Evolutionary conservation across 495 filamentous ascomycete genomes (phyloP).

Genomic region (Tuber brumale): DNA sequence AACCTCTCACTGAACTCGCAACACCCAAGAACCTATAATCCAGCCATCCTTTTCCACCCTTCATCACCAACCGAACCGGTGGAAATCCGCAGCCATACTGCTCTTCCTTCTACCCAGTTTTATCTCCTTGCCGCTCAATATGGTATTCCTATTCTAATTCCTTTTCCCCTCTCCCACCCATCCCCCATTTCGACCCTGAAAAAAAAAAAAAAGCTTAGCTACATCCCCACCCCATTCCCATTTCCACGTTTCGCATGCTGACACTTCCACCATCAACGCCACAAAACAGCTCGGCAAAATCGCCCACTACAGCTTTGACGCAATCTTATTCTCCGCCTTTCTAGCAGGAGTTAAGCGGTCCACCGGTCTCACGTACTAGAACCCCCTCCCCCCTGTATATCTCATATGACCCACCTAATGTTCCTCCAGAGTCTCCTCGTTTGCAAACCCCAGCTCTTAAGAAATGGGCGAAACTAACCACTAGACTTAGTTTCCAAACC

Average conservation of each 20-base stretch:
- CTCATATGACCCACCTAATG: slow-evolving; percentile 10
- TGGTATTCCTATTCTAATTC: slow-evolving; percentile 20
- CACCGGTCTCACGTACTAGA: slow-evolving; percentile 90
- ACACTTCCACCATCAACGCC: slow-evolving; percentile 48
- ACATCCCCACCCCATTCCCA: neutral
- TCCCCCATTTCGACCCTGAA: neutral
- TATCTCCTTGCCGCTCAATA: slow-evolving; percentile 30
- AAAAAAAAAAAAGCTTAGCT: neutral
- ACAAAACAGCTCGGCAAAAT: slow-evolving; percentile 79
- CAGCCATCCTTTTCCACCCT: neutral
- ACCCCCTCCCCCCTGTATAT: slow-evolving; percentile 22
- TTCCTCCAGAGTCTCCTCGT: neutral
- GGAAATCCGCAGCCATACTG: neutral
- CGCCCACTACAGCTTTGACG: slow-evolving; percentile 93
- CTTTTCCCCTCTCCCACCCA: slow-evolving; percentile 7
- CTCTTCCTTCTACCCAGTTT: slow-evolving; percentile 6
- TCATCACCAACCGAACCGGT: neutral
- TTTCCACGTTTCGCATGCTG: slow-evolving; percentile 3
- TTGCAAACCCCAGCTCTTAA: neutral
- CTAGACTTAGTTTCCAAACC: slow-evolving; percentile 63
- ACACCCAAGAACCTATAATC: neutral
- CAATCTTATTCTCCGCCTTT: slow-evolving; percentile 87
- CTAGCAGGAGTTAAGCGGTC: slow-evolving; percentile 94
- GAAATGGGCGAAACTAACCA: slow-evolving; percentile 35
- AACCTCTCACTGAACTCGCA: neutral